Percentiles rank a stretch among this genome's conserved stretches.
These are phyloP conservation scores for Neurospora crassa DNA, from an alignment of 2,329 filamentous ascomycete species.

Conservation along the genomic window DNA sequence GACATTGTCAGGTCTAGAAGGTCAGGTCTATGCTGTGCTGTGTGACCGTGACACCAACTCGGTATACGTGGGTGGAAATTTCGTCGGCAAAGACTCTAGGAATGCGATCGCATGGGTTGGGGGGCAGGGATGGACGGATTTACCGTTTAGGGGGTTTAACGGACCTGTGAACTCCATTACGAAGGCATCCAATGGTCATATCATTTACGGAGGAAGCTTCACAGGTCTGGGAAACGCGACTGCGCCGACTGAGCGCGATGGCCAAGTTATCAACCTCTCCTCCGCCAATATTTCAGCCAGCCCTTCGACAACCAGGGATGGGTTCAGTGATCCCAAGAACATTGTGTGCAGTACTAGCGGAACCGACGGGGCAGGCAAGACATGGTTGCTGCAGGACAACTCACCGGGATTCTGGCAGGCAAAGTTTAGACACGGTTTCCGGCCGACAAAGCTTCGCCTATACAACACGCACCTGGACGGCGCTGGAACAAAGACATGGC, in stretches of 20 bases:
- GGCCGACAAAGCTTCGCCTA: conserved; percentile 76
- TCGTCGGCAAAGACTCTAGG: conserved; percentile 68
- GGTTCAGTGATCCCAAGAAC: conserved; percentile 66
- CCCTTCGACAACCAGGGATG: conserved; percentile 49
- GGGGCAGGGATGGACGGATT: conserved; percentile 60
- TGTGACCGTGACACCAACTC: conserved; percentile 69
- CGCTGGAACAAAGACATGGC: conserved; percentile 79
- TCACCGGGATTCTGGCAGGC: conserved; percentile 76
- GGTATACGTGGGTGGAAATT: conserved; percentile 89
- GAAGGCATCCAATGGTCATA: conserved; percentile 69
- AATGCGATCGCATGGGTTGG: conserved; percentile 81
- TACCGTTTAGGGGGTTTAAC: conserved; percentile 92
- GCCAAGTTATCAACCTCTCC: conserved; percentile 75
- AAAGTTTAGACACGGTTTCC: conserved; percentile 71
- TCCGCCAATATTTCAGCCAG: conserved; percentile 64
- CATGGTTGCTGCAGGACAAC: conserved; percentile 73
- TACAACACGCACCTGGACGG: conserved; percentile 81
- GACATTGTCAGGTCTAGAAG: conserved; percentile 70
- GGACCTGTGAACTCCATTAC: conserved; percentile 80
- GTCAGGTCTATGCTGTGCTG: conserved; percentile 70
- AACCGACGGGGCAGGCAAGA: conserved; percentile 59
- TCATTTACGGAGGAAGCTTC: conserved; percentile 88
- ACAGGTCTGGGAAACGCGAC: conserved; percentile 78
- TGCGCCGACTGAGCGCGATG: conserved; percentile 54
- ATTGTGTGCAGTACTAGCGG: conserved; percentile 71